Evolutionary conservation across 306 rosid species (phyloP).

Genomic region (Quillaja saponaria): DNA sequence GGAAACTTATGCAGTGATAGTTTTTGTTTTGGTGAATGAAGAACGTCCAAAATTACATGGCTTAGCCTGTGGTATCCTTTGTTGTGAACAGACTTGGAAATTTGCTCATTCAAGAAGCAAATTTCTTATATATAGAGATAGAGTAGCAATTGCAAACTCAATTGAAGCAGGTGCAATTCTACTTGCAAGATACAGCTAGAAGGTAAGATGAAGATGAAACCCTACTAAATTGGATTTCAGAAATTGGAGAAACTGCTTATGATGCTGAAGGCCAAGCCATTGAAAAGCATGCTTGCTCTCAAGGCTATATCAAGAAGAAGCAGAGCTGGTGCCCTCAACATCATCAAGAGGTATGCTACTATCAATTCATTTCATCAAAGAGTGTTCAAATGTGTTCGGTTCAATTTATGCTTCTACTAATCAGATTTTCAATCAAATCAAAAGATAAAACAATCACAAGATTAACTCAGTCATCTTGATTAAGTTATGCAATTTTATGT

Average conservation of each 20-base stretch:
- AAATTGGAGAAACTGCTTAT: constrained; percentile 55
- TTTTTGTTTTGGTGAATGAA: neutral
- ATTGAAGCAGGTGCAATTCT: constrained; percentile 37
- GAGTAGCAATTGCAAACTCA: constrained; percentile 41
- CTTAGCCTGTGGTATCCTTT: constrained; percentile 41
- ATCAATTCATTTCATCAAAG: too few relatives aligned
- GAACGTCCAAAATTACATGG: constrained; percentile 31
- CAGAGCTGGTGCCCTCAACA: constrained; percentile 15
- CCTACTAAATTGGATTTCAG: constrained; percentile 42
- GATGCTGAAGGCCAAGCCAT: constrained; percentile 59
- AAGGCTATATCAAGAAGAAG: constrained; percentile 34
- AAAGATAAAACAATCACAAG: too few relatives aligned
- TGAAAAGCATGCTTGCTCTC: constrained; percentile 32
- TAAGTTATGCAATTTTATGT: too few relatives aligned
- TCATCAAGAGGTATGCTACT: constrained; percentile 30
- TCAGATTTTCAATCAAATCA: too few relatives aligned
- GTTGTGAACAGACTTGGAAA: constrained; percentile 35
- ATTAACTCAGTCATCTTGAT: too few relatives aligned
- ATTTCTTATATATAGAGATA: constrained; percentile 32
- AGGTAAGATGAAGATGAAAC: constrained; percentile 40
- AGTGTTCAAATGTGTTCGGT: too few relatives aligned
- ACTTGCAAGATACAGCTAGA: constrained; percentile 53
- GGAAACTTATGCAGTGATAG: neutral
- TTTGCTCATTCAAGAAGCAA: constrained; percentile 40
- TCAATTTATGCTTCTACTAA: too few relatives aligned